Conservation (phyloP, 345 rosid genomes). For the Salix arbutifolia region DNA sequence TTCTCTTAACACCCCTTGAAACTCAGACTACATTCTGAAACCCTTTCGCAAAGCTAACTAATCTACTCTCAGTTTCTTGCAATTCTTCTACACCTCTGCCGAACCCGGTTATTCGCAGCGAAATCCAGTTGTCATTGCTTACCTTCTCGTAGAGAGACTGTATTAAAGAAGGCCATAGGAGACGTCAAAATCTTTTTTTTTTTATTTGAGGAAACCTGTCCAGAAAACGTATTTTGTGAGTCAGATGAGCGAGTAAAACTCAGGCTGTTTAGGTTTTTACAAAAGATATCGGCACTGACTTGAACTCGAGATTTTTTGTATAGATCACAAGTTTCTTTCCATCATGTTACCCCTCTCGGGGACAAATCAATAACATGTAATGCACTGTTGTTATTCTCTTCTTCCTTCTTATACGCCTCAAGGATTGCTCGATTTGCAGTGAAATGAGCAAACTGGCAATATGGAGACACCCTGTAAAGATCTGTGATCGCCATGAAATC, state of each 20-base stretch:
- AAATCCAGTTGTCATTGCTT: slow-evolving; percentile 24
- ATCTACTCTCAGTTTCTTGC: slow-evolving; percentile 53
- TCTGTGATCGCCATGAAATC: slow-evolving; percentile 49
- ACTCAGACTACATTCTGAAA: slow-evolving; percentile 46
- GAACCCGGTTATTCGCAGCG: slow-evolving; percentile 44
- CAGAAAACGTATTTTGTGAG: no score
- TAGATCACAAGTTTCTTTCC: no score
- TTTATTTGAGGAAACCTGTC: no score
- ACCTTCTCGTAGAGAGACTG: slow-evolving; percentile 65
- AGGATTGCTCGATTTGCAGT: slow-evolving; percentile 60
- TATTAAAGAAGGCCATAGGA: slow-evolving; percentile 66
- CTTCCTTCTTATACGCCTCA: slow-evolving; percentile 53
- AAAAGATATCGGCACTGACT: no score
- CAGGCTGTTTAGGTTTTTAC: no score
- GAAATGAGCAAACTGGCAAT: slow-evolving; percentile 68
- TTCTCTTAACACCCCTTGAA: slow-evolving; percentile 47
- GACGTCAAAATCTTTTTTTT: no score
- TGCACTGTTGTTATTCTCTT: slow-evolving; percentile 28
- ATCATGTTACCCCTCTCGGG: no score
- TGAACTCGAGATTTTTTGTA: no score
- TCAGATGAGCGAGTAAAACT: no score
- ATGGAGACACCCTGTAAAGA: slow-evolving; percentile 60
- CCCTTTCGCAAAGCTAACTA: slow-evolving; percentile 49
- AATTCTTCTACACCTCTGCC: slow-evolving; percentile 46
- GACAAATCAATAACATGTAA: slow-evolving; percentile 58